A percentile compares a stretch with the other conserved stretches of the same genome.
phyloP scores from a whole-genome alignment of 805 yeast species.

The Lipomyces mesembrius region DNA sequence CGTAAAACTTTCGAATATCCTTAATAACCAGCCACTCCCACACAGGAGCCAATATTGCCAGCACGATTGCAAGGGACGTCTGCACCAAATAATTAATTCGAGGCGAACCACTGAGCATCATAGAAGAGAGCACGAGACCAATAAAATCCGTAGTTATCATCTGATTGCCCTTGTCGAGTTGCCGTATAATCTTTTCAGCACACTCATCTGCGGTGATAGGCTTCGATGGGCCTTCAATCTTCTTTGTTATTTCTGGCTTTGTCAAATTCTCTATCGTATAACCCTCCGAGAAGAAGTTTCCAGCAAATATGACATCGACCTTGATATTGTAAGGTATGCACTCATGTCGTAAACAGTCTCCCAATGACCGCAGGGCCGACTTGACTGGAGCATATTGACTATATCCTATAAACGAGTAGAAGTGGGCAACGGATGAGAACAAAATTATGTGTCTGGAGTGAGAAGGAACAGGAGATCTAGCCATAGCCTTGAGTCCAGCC shows the following conservation, averaged over 20 bases:
- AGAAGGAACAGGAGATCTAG: slow-evolving; percentile 36
- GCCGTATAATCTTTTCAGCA: slow-evolving; percentile 60
- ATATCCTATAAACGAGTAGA: slow-evolving; percentile 90
- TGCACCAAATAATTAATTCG: slow-evolving; percentile 61
- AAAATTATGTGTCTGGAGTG: slow-evolving; percentile 58
- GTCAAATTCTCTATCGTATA: slow-evolving; percentile 76
- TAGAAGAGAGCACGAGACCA: slow-evolving; percentile 77
- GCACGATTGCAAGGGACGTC: slow-evolving; percentile 53
- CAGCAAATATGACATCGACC: slow-evolving; percentile 81
- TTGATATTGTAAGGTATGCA: slow-evolving; percentile 65
- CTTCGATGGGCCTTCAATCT: slow-evolving; percentile 81
- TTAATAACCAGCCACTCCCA: slow-evolving; percentile 18
- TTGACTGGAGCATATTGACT: slow-evolving; percentile 88
- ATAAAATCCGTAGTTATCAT: slow-evolving; percentile 80
- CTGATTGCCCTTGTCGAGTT: slow-evolving; percentile 67
- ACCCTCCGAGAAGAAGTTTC: slow-evolving; percentile 90
- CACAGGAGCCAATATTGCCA: slow-evolving; percentile 65
- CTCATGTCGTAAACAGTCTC: slow-evolving; percentile 83
- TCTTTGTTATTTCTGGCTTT: slow-evolving; percentile 81
- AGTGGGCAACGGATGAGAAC: slow-evolving; percentile 78
- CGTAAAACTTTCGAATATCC: slow-evolving; percentile 24
- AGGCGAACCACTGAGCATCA: slow-evolving; percentile 72
- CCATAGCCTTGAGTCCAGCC: slow-evolving; percentile 48
- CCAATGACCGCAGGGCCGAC: slow-evolving; percentile 76
- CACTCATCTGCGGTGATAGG: slow-evolving; percentile 72